Evolutionary conservation across 2,329 filamentous ascomycete genomes (phyloP), one percentile per base, ranked within the genome.

Genomic region (Paecilomyces niveus): DNA sequence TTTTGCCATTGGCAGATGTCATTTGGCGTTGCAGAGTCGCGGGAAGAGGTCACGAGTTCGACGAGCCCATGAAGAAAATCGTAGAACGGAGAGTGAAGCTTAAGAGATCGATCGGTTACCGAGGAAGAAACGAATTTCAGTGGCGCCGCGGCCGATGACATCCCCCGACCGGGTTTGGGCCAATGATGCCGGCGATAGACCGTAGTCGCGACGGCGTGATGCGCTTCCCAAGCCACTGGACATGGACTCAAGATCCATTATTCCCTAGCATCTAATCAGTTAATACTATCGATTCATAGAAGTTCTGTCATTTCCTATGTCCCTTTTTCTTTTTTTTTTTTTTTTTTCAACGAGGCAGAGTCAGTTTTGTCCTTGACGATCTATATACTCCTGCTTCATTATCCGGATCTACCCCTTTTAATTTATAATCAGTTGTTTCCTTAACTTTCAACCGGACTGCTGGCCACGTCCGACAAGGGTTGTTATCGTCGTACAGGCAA

Each of bases 401-500:
- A 6, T 18, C n/a, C 39, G 39, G 39, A 45, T 21, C n/a, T 45
- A 18, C 39, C 39, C 39, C 39, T 18, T 18, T 45, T 45, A 45
- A 45, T 45, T 29, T 8, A 45, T 8, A 45, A 45, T 45, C 39
- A 18, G 39, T 45, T 45, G 4, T 45, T 45, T 21, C 39, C 39
- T 45, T 21, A 45, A 18, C 18, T n/a, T 45, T 45, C 21, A 52
- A 52, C 22, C 31, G 29, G 50, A 39, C 45, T 57, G 55, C 49
- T 51, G 26, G 39, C 35, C 57, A 55, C 18, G 53, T 58, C 57
- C 35, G 56, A 57, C 32, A 29, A 29, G 21, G 45, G 8, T 54
- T 29, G 50, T 50, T 29, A 29, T 31, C 49, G 49, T 29, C 31
- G 55, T 31, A 24, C 32, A 13, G n/a, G 33, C 32, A 22, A 49